Conservation (phyloP, 495 filamentous ascomycete genomes). For the Daldinia childiae region DNA sequence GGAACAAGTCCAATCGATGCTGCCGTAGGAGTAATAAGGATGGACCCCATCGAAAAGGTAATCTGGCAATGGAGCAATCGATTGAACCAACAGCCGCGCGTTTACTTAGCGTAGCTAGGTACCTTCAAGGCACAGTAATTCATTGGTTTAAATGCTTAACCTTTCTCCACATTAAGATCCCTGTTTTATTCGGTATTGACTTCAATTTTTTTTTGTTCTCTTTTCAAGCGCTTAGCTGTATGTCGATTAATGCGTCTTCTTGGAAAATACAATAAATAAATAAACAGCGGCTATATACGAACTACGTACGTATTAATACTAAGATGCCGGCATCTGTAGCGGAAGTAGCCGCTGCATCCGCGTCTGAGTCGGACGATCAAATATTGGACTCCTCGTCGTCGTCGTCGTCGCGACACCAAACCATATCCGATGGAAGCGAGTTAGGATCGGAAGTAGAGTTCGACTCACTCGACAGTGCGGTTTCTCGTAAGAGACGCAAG, state of each 20-base stretch:
- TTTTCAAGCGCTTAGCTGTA: constrained; percentile 34
- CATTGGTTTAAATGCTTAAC: constrained; percentile 19
- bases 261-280: constrained; percentile 12
- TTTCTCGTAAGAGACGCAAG: constrained; percentile 60
- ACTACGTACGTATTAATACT: constrained; percentile 17
- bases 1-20: neutral
- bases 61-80: constrained; percentile 8
- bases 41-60: neutral
- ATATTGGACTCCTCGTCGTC: constrained; percentile 20
- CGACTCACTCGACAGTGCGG: constrained; percentile 58
- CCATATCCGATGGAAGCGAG: constrained; percentile 18
- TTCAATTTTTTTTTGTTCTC: constrained; percentile 26
- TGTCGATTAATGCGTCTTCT: constrained; percentile 16
- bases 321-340: constrained; percentile 34
- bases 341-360: constrained; percentile 36
- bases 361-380: constrained; percentile 40
- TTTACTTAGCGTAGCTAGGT: constrained; percentile 26
- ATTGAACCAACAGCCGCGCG: constrained; percentile 37
- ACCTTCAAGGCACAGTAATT: constrained; percentile 3
- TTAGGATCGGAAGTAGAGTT: constrained; percentile 43
- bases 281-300: constrained; percentile 14
- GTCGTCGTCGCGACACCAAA: constrained; percentile 3
- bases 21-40: constrained; percentile 1
- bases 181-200: constrained; percentile 14
- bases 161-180: constrained; percentile 29